Evolutionary conservation across 176 grass and related monocot species (phyloP), one percentile per base, ranked within the genome.

Genomic region (Pharus latifolius): DNA sequence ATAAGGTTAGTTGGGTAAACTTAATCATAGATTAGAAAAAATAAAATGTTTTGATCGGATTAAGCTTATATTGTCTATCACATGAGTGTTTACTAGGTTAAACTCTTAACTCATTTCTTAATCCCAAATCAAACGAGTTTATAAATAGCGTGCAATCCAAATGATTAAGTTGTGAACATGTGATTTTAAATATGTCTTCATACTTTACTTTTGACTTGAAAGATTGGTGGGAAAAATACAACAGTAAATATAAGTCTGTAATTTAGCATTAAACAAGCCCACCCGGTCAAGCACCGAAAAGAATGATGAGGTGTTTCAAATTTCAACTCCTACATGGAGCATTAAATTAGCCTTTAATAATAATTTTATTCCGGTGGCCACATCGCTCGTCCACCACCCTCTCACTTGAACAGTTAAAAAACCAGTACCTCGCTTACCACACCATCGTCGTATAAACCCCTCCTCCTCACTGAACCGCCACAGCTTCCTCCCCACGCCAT

Each of bases 381-480:
- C 26, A 0, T 51, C 48, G 77, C 3, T 64, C n/a, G n/a, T n/a
- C n/a, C n/a, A n/a, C 83, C 65, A 64, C 40, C 40, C 3, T n/a
- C 49, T 27, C 59, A 10, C 25, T 42, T 6, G 6, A 38, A 38
- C 35, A 38, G 35, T 2, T 42, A 4, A 15, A n/a, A 22, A 26
- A 60, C 55, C 50, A 55, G 23, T 38, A 4, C 20, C 13, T 7
- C 25, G n/a, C 6, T 44, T 48, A 5, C 35, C 32, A 17, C 71
- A 45, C n/a, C n/a, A n/a, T n/a, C n/a, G n/a, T n/a, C 16, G 56
- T 75, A 80, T 75, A 80, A 85, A 80, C 71, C 83, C 52, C 18
- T 26, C 53, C 22, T 10, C 43, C 60, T 65, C 15, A n/a, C 50
- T 1, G 22, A 20, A 47, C 41, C 49, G 72, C 75, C 74, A 60